Evolutionary conservation across 306 rosid species (phyloP).

Genomic region (Quercus engelmannii): DNA sequence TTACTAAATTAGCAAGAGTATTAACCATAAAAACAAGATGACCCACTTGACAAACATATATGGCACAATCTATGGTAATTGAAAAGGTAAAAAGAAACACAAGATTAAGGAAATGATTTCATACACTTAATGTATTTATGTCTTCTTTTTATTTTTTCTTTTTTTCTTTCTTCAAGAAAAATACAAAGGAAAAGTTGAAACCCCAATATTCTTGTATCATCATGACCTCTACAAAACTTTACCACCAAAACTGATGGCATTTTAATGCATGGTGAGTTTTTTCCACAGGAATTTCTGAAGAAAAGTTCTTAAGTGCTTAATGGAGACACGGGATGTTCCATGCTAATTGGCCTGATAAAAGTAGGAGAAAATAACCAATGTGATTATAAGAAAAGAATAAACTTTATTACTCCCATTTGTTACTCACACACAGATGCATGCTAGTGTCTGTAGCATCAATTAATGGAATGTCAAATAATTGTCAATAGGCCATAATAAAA

Average conservation of each 20-base stretch:
- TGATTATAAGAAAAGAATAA: conserved; percentile 26
- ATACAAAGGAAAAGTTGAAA: not conserved
- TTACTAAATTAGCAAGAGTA: conserved; percentile 10
- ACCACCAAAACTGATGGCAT: not conserved
- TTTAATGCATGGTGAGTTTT: not conserved
- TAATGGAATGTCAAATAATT: not conserved
- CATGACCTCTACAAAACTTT: not conserved
- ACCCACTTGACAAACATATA: not conserved
- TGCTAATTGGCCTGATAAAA: conserved; percentile 8
- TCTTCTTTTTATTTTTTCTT: not conserved
- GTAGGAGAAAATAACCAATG: conserved; percentile 21
- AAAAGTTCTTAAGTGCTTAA: conserved; percentile 26
- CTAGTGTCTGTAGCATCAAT: not conserved
- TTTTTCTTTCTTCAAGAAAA: not conserved
- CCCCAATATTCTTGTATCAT: not conserved
- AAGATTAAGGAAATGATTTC: not conserved
- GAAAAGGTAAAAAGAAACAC: not conserved
- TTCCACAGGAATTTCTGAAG: no score
- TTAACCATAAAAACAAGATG: not conserved
- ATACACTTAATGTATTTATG: not conserved
- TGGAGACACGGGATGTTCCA: conserved; percentile 44
- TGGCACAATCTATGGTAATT: not conserved
- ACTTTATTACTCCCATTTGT: conserved; percentile 18
- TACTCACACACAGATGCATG: conserved; percentile 20
- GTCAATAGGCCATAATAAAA: no score